A percentile compares a stretch with the other conserved stretches of the same genome.
Conservation (phyloP, 1,284 basidiomycete species). For the Phlebopus sp. region DNA sequence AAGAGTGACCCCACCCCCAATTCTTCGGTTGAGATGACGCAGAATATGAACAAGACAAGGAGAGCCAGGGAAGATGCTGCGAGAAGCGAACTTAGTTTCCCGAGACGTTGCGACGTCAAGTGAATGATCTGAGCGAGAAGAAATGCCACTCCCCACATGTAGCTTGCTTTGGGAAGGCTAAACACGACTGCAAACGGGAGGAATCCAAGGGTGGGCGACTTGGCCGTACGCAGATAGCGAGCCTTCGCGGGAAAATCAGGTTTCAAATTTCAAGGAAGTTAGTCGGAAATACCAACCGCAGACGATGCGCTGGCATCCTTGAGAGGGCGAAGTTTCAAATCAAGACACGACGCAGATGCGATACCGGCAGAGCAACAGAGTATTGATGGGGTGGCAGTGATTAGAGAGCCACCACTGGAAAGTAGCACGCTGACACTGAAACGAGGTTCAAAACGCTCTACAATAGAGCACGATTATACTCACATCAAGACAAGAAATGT, state of each 20-base stretch:
- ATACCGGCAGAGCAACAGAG: conserved; percentile 25
- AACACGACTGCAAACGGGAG: conserved; percentile 23
- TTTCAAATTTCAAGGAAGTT: not conserved
- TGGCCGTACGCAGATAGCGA: conserved; percentile 21
- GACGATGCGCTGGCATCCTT: conserved; percentile 19
- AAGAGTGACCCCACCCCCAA: not conserved
- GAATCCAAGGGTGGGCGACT: conserved; percentile 22
- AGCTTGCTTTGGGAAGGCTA: conserved; percentile 27
- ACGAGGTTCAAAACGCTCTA: not conserved
- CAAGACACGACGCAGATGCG: conserved; percentile 28
- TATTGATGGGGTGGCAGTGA: conserved; percentile 20
- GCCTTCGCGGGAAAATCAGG: conserved; percentile 19
- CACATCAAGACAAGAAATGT: conserved; percentile 28
- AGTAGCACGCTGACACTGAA: conserved; percentile 27
- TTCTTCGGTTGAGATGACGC: conserved; percentile 21
- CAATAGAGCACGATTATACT: conserved; percentile 6
- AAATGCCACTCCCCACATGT: conserved; percentile 26
- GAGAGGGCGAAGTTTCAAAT: conserved; percentile 24
- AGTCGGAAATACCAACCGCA: conserved; percentile 20
- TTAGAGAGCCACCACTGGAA: conserved; percentile 21
- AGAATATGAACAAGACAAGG: conserved; percentile 18
- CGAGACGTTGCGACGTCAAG: conserved; percentile 1
- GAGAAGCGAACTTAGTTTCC: conserved; percentile 8
- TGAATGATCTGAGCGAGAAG: conserved; percentile 24
- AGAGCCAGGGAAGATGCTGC: conserved; percentile 11